Evolutionary conservation across 495 filamentous ascomycete genomes (phyloP).

Genomic region (Haplographium delicatum): DNA sequence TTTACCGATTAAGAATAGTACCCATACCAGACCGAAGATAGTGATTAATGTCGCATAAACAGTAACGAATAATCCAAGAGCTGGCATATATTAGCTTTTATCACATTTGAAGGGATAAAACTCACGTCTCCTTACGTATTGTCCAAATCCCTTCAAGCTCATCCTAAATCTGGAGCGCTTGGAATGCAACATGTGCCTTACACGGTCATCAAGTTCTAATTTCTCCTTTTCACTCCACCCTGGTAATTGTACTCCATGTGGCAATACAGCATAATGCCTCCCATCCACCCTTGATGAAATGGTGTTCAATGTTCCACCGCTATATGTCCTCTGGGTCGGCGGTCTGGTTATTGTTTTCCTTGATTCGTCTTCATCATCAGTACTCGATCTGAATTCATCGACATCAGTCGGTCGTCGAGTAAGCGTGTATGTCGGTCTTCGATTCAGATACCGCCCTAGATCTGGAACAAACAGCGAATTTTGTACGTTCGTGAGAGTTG

Average conservation of each 20-base stretch:
- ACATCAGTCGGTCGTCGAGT: constrained; percentile 38
- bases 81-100: constrained; percentile 24
- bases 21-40: constrained; percentile 75
- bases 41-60: constrained; percentile 78
- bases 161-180: constrained; percentile 69
- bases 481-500: constrained; percentile 72
- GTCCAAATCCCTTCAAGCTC: constrained; percentile 64
- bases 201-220: constrained; percentile 70
- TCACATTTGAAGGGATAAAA: neutral
- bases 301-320: constrained; percentile 27
- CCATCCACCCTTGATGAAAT: constrained; percentile 41
- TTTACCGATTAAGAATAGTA: constrained; percentile 68
- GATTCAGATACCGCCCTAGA: constrained; percentile 60
- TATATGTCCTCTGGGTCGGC: constrained; percentile 12
- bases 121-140: constrained; percentile 61
- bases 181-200: constrained; percentile 78
- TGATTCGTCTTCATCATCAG: constrained; percentile 21
- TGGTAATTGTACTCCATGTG: constrained; percentile 57
- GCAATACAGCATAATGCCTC: constrained; percentile 52
- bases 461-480: constrained; percentile 74
- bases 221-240: constrained; percentile 68
- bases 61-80: constrained; percentile 70
- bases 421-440: constrained; percentile 69
- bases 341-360: constrained; percentile 12
- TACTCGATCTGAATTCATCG: constrained; percentile 20